Percentiles rank a stretch among this genome's conserved stretches.
These are phyloP conservation scores for Fusarium abutilonis DNA, from an alignment of 2,329 filamentous ascomycete species.

Conservation along the genomic window DNA sequence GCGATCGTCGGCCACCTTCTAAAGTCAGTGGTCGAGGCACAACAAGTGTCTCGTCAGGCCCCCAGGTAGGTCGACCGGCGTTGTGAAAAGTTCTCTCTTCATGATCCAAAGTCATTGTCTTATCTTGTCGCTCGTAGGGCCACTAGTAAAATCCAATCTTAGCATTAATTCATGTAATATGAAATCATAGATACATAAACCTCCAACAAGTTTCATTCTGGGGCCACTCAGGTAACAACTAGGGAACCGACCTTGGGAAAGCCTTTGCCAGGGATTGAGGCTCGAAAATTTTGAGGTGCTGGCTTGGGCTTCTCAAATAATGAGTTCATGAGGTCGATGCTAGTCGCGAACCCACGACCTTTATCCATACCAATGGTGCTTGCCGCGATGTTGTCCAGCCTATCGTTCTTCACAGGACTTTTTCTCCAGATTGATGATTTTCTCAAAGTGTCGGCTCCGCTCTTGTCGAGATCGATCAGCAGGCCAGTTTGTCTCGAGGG, in stretches of 20 bases:
- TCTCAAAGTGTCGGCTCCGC: constrained; percentile 62
- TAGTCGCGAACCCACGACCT: constrained; percentile 79
- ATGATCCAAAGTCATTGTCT: constrained; percentile 71
- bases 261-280: constrained; percentile 66
- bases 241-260: constrained; percentile 87
- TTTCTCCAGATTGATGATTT: constrained; percentile 52
- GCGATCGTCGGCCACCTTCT: constrained; percentile 50
- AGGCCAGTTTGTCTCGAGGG: constrained; percentile 46
- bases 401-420: constrained; percentile 46
- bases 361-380: constrained; percentile 53
- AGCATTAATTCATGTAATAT: constrained; percentile 53
- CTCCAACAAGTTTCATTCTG: constrained; percentile 40
- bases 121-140: constrained; percentile 83
- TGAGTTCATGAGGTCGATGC: constrained; percentile 96
- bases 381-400: constrained; percentile 44
- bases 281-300: constrained; percentile 63
- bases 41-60: constrained; percentile 76
- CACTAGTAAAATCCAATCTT: constrained; percentile 71
- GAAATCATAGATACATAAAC: constrained; percentile 49
- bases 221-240: constrained; percentile 50
- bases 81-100: constrained; percentile 75
- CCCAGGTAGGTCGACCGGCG: constrained; percentile 82
- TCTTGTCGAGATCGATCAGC: constrained; percentile 45
- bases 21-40: constrained; percentile 58
- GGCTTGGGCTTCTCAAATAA: constrained; percentile 80